Base-by-base conservation (phyloP, 1,139 yeast species). In the Hyphopichia wangnamkhiaoensis region DNA sequence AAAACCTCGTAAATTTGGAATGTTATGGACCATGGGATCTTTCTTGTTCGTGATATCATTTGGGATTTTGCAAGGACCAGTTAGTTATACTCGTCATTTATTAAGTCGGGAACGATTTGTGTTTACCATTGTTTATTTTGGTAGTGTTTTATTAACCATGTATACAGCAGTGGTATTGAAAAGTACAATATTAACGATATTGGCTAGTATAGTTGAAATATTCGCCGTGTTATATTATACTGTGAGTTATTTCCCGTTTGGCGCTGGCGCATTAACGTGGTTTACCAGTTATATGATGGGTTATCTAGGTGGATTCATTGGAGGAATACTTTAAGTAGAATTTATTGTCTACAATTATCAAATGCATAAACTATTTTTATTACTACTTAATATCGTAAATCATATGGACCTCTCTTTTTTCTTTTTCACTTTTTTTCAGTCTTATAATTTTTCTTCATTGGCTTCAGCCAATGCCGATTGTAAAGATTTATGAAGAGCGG, bases 211-310 rank as follows among this genome's bases (percentile, higher is more conserved):
- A 5, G 64, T 87, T 18, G 97, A 93, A 61, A 69, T 90, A 15
- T 65, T 93, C 45, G 94, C 98, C 1, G 91, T 94, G 9, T 54
- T 88, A 13, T 93, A 94, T 73, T 93, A 93, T 59, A 83, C 93
- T 0, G 74, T 93, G 29, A 87, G 96, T 56, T 93, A 93, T 61
- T 93, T 93, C 72, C 98, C 98, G 23, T 87, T 90, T 68, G 98
- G 98, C 9, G 89, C 95, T 0, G 87, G 87, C 49, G 87, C 95
- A 3, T 66, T 91, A 52, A 82, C 90, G 38, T 83, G 89, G 80
- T 82, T 93, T 33, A 80, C 94, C 12, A 76, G 91, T 43, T 77
- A 86, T 44, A 81, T 94, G 6, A 74, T 88, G 20, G 85, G 95
- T 37, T 93, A 88, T 55, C 77, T 84, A 19, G 79, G 83, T n/a